Evolutionary conservation across 805 yeast species (phyloP), one percentile per base, ranked within the genome.

Genomic region (Wickerhamomyces bovis): DNA sequence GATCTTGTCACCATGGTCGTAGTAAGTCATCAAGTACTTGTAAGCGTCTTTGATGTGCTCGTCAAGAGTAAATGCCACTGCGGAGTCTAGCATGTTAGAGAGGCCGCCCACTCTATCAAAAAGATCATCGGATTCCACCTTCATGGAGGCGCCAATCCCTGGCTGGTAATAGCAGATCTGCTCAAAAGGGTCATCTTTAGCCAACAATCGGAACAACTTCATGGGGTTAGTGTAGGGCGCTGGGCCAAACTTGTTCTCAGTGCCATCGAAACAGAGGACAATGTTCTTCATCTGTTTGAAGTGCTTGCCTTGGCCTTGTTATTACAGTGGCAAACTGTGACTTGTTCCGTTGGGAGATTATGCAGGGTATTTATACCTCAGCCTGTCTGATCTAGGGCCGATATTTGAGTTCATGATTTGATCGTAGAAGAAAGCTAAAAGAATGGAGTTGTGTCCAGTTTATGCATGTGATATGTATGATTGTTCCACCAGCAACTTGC

Each of bases 81-180:
- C 61, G 0, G 79, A 61, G 55, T 78, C 83, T 18, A 65, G 25
- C 4, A 55, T 42, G 41, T 66, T 61, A 22, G 48, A 44, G 2
- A 62, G n/a, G 43, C 44, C 48, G 36, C 10, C 58, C 46, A 33
- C 56, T 40, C 30, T 42, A 42, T 48, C 59, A 50, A 42, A 53
- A 23, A 20, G 46, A 18, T 51, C 52, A 12, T 58, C 59, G 1
- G 58, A 44, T 39, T 74, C 76, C 11, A 73, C 68, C 16, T 67
- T 62, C 50, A 78, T 73, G 4, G 70, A 64, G 11, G 76, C 73
- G 1, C 89, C 88, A 22, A 83, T 73, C 0, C 88, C 88, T 2
- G 87, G 83, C 55, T 81, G 86, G 54, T 81, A 81, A 54, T 81
- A 81, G 54, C 85, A 80, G 35, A 76, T 51, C 53, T 80, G 85